Base-by-base conservation (phyloP, 2,329 filamentous ascomycete species). In the Fusarium napiforme region DNA sequence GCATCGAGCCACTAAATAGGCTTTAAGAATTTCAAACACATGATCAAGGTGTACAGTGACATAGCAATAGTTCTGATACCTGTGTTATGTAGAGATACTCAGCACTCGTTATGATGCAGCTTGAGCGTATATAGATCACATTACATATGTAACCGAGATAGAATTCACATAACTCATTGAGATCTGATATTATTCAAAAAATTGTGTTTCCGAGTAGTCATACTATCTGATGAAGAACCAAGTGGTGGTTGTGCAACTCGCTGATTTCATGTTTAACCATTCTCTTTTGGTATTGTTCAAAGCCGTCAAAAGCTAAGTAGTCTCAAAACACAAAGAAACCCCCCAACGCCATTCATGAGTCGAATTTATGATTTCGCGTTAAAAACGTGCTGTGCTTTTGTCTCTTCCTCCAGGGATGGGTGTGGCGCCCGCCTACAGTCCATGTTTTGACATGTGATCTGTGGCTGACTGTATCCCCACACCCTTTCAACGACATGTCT, bases 341-440 rank as follows among this genome's bases (percentile, higher is more conserved):
- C 61, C 50, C 65, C 63, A 77, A 78, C 75, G 75, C 75, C 75
- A 69, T 77, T 78, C 75, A 60, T 77, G 57, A 77, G 64, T 76
- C 71, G 64, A 76, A 75, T 72, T 76, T 77, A 73, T 72, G 60
- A 59, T 68, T 65, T 69, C 52, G 45, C 49, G 66, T 77, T 43
- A 60, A 65, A 67, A 69, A 69, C 67, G 65, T 71, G 62, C 28
- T 52, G 57, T 73, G 60, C 55, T 57, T 67, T 64, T 73, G 49
- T 34, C 60, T 50, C 43, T 47, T 64, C 28, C 49, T 43, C 36
- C 28, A n/a, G 43, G 58, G 55, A 59, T 64, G 36, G 58, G 32
- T 61, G 63, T 68, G 59, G 66, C 55, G 69, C 34, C 28, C 18
- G 12, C 26, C 30, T 47, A 21, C 18, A 45, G 56, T 39, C 21